Evolutionary conservation across 805 yeast species (phyloP), one percentile per base, ranked within the genome.

Genomic region (Metschnikowia lunata): DNA sequence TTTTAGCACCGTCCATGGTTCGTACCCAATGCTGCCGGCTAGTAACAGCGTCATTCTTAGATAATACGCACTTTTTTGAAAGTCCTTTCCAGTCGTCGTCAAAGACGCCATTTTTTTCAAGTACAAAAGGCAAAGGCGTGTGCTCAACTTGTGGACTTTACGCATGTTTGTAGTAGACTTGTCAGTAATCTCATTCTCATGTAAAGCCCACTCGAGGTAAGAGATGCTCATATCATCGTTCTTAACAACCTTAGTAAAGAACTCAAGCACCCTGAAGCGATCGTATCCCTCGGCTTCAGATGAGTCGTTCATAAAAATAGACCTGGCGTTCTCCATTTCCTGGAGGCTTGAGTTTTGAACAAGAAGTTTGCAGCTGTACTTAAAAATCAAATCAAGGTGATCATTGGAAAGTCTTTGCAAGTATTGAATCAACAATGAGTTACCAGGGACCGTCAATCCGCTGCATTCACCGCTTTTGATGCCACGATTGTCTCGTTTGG

Each of bases 231-330:
- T 49, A 1, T 31, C 43, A 14, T 56, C 61, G 12, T 49, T 49
- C 13, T 63, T 56, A 1, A 61, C 32, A 7, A 48, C 52, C 11
- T 55, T 42, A 8, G 62, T 48, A n/a, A 86, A 60, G 55, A 67
- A 83, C 1, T 76, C 72, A 38, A 82, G 65, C 0, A 88, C 80
- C 50, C 72, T 65, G 23, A 63, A 49, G 39, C 75, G 73, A 49
- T 85, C 76, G 41, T 83, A 74, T 11, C 78, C 66, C 46, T 79
- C 82, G 46, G 85, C 75, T 50, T 78, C 79, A 10, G 75, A 72
- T 0, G 85, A 69, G 41, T 83, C 84, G 45, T 77, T 80, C 73
- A 87, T 71, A 51, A 89, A 89, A 0, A 91, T 69, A 15, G 66
- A 48, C 43, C 60, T 53, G 30, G 76, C 76, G 56, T 45, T 10